These are phyloP conservation scores for Nothopassalora personata DNA, from an alignment of 2,329 filamentous ascomycete species.

Conservation along the genomic window DNA sequence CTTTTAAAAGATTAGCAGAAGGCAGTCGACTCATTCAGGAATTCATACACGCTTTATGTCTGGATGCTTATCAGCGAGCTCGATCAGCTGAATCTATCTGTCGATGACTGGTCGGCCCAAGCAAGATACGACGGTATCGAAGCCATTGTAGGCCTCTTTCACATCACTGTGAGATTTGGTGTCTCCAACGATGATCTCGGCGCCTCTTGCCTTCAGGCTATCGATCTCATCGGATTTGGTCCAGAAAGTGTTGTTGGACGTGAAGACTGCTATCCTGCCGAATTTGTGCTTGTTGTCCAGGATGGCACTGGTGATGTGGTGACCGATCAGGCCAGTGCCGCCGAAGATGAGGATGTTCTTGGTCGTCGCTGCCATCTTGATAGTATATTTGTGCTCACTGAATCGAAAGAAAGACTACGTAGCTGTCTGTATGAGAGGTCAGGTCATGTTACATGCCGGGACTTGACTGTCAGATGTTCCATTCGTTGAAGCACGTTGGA, in stretches of 20 bases:
- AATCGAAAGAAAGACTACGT: not conserved
- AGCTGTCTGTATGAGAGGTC: not conserved
- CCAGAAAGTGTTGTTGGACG: slow-evolving; percentile 48
- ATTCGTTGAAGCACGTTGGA: not conserved
- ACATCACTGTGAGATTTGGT: slow-evolving; percentile 50
- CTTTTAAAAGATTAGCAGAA: not conserved
- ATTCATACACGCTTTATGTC: slow-evolving; percentile 46
- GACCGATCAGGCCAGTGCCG: slow-evolving; percentile 49
- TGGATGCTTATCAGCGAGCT: slow-evolving; percentile 50
- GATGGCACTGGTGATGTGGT: slow-evolving; percentile 48
- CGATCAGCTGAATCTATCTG: slow-evolving; percentile 57
- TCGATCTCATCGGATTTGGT: slow-evolving; percentile 49
- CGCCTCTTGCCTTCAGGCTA: slow-evolving; percentile 42
- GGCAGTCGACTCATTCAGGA: not conserved
- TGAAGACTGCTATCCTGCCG: slow-evolving; percentile 51
- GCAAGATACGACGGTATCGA: slow-evolving; percentile 62
- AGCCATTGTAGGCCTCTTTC: slow-evolving; percentile 50
- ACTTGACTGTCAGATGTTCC: not conserved
- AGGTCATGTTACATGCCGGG: not conserved
- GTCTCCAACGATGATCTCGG: slow-evolving; percentile 54
- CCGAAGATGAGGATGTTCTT: slow-evolving; percentile 50
- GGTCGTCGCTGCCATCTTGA: slow-evolving; percentile 14
- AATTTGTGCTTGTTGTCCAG: slow-evolving; percentile 44
- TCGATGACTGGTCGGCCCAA: slow-evolving; percentile 60
- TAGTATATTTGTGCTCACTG: not conserved